Evolutionary conservation across 2,329 filamentous ascomycete genomes (phyloP).

Genomic region (Cytospora leucostoma): DNA sequence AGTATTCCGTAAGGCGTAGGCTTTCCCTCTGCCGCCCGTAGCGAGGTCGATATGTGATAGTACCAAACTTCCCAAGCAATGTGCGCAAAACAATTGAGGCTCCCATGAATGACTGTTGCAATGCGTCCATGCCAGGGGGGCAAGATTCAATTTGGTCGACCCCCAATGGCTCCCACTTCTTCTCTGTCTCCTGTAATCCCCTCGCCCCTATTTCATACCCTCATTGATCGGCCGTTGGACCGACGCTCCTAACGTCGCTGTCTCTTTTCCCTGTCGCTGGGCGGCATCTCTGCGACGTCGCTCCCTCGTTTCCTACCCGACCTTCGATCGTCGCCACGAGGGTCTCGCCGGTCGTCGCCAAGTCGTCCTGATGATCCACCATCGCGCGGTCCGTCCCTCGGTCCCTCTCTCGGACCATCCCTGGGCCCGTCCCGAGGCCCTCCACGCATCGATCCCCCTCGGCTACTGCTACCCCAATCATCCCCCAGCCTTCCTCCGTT

Average conservation of each 20-base stretch:
- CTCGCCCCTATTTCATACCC: not conserved
- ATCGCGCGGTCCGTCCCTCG: constrained; percentile 39
- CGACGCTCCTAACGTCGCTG: constrained; percentile 46
- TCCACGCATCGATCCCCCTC: constrained; percentile 40
- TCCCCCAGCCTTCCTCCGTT: constrained; percentile 36
- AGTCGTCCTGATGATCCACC: constrained; percentile 32
- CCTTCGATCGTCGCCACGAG: constrained; percentile 39
- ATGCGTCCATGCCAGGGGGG: constrained; percentile 10
- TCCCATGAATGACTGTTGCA: constrained; percentile 10
- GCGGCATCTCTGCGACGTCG: constrained; percentile 45
- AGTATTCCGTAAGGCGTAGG: not conserved
- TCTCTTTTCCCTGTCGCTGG: constrained; percentile 56
- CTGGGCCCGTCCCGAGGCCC: constrained; percentile 39
- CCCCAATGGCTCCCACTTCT: constrained; percentile 1
- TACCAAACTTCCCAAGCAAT: constrained; percentile 16
- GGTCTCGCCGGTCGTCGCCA: constrained; percentile 37
- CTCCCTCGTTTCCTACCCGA: constrained; percentile 47
- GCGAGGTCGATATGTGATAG: constrained; percentile 9
- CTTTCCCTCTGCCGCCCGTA: constrained; percentile 10
- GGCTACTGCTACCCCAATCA: constrained; percentile 40
- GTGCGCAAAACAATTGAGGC: constrained; percentile 3
- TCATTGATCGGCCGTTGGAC: not conserved
- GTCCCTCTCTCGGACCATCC: constrained; percentile 39
- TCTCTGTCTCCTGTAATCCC: not conserved
- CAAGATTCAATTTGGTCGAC: constrained; percentile 18